Conservation (phyloP, 441 rosid species). For the Theobroma grandiflorum region DNA sequence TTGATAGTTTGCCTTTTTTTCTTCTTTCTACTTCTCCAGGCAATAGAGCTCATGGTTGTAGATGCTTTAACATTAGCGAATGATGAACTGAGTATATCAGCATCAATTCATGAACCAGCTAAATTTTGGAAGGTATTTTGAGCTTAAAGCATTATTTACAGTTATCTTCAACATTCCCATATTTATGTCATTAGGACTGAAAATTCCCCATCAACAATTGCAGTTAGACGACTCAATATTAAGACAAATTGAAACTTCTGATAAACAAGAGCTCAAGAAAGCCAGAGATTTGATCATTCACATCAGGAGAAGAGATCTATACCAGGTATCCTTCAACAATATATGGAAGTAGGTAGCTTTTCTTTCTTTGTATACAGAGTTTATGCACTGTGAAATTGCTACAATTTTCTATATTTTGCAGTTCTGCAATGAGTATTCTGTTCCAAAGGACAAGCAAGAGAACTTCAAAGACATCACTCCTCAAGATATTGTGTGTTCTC, state of each 20-base stretch:
- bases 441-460: conserved; percentile 64
- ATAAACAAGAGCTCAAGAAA: conserved; percentile 53
- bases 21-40: conserved; percentile 44
- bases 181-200: conserved; percentile 21
- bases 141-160: conserved; percentile 21
- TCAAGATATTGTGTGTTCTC: conserved; percentile 70
- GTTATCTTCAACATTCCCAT: background rate
- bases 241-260: conserved; percentile 55
- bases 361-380: background rate
- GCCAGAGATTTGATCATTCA: conserved; percentile 68
- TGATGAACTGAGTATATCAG: conserved; percentile 46
- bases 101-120: conserved; percentile 51
- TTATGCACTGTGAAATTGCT: background rate
- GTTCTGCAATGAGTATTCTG: conserved; percentile 74
- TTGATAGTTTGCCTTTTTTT: background rate
- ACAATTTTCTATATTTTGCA: conserved; percentile 34
- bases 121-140: conserved; percentile 63
- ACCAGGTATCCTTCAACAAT: conserved; percentile 49
- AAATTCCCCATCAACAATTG: conserved; percentile 19
- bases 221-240: conserved; percentile 73
- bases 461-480: conserved; percentile 62
- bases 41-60: conserved; percentile 70
- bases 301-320: conserved; percentile 63
- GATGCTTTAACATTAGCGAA: conserved; percentile 66
- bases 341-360: background rate